Evolutionary conservation across 805 yeast species (phyloP).

Genomic region (Zygoascus tannicola): DNA sequence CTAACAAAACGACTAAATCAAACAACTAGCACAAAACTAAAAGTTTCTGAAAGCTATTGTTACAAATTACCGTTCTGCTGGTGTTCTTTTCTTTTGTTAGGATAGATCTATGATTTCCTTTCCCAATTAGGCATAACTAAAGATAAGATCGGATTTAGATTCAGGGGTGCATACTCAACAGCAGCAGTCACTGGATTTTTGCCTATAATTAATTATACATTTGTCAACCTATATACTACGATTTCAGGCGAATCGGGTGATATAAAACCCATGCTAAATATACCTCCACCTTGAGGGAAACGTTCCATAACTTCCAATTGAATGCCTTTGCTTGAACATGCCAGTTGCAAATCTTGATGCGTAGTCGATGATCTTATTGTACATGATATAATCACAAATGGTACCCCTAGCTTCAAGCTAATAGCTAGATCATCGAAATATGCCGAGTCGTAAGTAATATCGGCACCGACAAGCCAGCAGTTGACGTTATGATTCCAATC

Average conservation of each 20-base stretch:
- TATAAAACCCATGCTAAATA: conserved; percentile 10
- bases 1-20: no score
- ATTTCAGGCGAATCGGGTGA: conserved; percentile 17
- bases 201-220: no score
- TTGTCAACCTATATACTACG: conserved; percentile 7
- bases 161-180: no score
- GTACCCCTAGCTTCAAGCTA: conserved; percentile 30
- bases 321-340: conserved; percentile 22
- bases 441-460: conserved; percentile 71
- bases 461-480: conserved; percentile 63
- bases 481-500: not conserved
- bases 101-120: no score
- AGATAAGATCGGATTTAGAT: no score
- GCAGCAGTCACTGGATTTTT: no score
- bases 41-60: no score
- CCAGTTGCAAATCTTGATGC: conserved; percentile 33
- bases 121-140: no score
- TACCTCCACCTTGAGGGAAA: conserved; percentile 7
- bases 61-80: no score
- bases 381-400: conserved; percentile 48
- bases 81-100: no score
- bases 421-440: conserved; percentile 47
- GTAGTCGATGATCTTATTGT: conserved; percentile 61
- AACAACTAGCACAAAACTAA: no score
- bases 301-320: conserved; percentile 3